Conservation (phyloP, 2,329 filamentous ascomycete species). For the Colletotrichum spaethianum region DNA sequence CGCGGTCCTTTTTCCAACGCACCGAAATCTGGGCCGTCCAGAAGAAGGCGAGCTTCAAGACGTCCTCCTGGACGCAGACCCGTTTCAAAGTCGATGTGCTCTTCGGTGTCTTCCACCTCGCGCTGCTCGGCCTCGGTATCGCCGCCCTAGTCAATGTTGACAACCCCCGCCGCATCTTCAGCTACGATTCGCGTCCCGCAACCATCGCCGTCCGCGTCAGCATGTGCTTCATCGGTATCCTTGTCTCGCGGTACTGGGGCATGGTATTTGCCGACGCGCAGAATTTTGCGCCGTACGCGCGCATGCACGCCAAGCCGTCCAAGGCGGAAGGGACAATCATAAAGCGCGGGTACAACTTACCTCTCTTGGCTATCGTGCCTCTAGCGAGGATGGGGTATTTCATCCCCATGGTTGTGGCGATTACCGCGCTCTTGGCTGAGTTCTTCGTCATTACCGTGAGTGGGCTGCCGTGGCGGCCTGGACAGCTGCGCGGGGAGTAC, state of each 20-base stretch:
- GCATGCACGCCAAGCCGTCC: slow-evolving; percentile 39
- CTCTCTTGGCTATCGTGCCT: not conserved
- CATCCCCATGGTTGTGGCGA: slow-evolving; percentile 41
- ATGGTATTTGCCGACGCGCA: slow-evolving; percentile 45
- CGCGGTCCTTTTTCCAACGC: not conserved
- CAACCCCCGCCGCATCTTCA: slow-evolving; percentile 42
- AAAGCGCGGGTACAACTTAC: not conserved
- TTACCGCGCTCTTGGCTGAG: slow-evolving; percentile 43
- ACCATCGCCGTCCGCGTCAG: slow-evolving; percentile 42
- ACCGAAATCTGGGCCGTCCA: not conserved
- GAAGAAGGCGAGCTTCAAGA: not conserved
- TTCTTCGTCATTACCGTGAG: slow-evolving; percentile 45
- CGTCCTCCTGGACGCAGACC: not conserved
- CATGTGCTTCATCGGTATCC: slow-evolving; percentile 42
- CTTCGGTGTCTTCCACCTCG: slow-evolving; percentile 42
- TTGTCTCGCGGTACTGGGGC: slow-evolving; percentile 43
- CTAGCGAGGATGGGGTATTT: slow-evolving; percentile 1
- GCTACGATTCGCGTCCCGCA: slow-evolving; percentile 26
- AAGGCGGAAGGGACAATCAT: slow-evolving; percentile 29
- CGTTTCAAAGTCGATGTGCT: slow-evolving; percentile 40
- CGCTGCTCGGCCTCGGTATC: slow-evolving; percentile 43
- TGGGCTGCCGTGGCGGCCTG: slow-evolving; percentile 45
- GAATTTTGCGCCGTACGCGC: slow-evolving; percentile 43
- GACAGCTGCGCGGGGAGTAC: slow-evolving; percentile 45
- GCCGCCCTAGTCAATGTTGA: slow-evolving; percentile 43